Percentiles rank a stretch among this genome's conserved stretches.
phyloP scores from a whole-genome alignment of 2,329 filamentous ascomycete species.

The Pseudogymnoascus sp. region DNA sequence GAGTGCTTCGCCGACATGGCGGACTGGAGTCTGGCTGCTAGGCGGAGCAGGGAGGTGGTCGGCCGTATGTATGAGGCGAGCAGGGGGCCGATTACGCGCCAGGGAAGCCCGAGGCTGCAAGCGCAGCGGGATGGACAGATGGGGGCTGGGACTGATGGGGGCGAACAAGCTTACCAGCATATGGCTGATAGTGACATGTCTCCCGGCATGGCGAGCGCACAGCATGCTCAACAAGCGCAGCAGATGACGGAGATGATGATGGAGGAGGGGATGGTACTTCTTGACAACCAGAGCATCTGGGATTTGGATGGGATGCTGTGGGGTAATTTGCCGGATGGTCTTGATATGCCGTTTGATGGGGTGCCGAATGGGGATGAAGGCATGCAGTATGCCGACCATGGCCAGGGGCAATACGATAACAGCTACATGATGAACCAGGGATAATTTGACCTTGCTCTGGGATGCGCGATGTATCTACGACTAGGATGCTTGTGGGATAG shows the following conservation, averaged over 20 bases:
- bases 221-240: slow-evolving; percentile 32
- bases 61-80: slow-evolving; percentile 53
- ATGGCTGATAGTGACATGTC: slow-evolving; percentile 15
- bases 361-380: slow-evolving; percentile 13
- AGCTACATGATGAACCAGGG: slow-evolving; percentile 1
- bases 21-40: slow-evolving; percentile 55
- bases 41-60: slow-evolving; percentile 54
- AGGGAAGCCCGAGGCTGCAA: slow-evolving; percentile 25
- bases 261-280: slow-evolving; percentile 43
- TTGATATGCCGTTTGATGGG: slow-evolving; percentile 26
- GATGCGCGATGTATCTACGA: not conserved
- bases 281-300: slow-evolving; percentile 47
- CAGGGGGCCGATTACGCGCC: slow-evolving; percentile 21
- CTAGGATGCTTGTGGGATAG: not conserved
- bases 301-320: slow-evolving; percentile 49
- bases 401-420: not conserved
- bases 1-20: slow-evolving; percentile 55
- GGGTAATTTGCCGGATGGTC: slow-evolving; percentile 34
- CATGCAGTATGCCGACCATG: not conserved
- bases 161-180: slow-evolving; percentile 2
- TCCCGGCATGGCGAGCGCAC: slow-evolving; percentile 19
- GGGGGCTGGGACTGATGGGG: slow-evolving; percentile 13
- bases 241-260: slow-evolving; percentile 37
- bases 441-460: not conserved
- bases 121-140: slow-evolving; percentile 20